Evolutionary conservation across 2,329 filamentous ascomycete species (phyloP).

Genomic region (Fusarium sp.): DNA sequence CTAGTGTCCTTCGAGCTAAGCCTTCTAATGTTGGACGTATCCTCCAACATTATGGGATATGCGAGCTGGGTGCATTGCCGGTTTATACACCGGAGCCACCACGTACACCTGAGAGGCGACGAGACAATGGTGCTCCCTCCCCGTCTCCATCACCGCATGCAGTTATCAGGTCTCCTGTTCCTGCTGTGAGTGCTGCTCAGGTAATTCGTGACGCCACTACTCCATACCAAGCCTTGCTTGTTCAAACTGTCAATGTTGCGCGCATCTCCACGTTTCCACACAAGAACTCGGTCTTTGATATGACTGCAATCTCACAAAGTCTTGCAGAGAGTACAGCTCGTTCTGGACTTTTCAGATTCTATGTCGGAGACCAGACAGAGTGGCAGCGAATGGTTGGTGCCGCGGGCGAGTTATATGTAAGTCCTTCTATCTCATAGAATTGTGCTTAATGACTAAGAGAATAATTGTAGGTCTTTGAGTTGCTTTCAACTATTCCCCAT

Average conservation of each 20-base stretch:
- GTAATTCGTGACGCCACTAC: not conserved
- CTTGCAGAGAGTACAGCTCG: not conserved
- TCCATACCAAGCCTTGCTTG: not conserved
- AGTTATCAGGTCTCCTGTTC: not conserved
- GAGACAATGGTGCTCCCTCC: not conserved
- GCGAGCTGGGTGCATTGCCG: fast-evolving
- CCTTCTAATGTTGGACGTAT: not conserved
- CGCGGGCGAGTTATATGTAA: not conserved
- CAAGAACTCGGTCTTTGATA: not conserved
- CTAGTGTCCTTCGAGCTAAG: not conserved
- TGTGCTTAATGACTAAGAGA: too few species aligned
- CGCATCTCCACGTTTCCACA: not conserved
- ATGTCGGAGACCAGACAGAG: not conserved
- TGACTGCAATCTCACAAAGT: not conserved
- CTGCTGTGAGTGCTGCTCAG: not conserved
- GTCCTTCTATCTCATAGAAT: too few species aligned
- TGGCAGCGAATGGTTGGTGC: not conserved
- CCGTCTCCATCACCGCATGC: not conserved
- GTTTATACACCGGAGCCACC: not conserved
- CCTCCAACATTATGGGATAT: not conserved
- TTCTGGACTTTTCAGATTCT: not conserved
- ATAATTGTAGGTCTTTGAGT: not conserved
- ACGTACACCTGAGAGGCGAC: not conserved
- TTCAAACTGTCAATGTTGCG: not conserved
- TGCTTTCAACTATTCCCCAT: not conserved